A percentile compares a stretch with the other conserved stretches of the same genome.
These are phyloP conservation scores for Pachyrhizus erosus DNA, from an alignment of 306 rosid species.

Conservation along the genomic window DNA sequence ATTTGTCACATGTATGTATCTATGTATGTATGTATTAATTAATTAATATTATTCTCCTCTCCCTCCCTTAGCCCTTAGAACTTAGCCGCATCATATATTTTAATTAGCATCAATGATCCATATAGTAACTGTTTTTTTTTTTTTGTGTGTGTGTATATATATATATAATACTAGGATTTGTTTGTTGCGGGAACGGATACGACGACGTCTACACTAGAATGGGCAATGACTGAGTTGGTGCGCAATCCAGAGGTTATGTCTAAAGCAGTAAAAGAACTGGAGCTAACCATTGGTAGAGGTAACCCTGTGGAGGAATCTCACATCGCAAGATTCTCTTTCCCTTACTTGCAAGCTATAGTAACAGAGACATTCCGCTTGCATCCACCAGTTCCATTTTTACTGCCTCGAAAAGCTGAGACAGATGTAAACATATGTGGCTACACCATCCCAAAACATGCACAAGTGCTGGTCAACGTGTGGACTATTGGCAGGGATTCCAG, in stretches of 20 bases:
- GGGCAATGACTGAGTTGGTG: neutral
- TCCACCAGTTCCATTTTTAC: neutral
- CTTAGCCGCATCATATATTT: too few species aligned
- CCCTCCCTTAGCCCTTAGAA: too few species aligned
- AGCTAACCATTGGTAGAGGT: neutral
- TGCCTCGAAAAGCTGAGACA: neutral
- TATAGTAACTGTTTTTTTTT: too few species aligned
- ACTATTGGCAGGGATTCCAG: too few species aligned
- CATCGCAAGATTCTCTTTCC: neutral
- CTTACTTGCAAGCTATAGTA: slow-evolving; percentile 9
- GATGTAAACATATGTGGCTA: neutral
- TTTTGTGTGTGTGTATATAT: too few species aligned
- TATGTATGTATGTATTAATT: too few species aligned
- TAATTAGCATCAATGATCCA: too few species aligned
- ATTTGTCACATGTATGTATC: neutral
- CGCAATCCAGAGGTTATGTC: neutral
- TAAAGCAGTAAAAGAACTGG: neutral
- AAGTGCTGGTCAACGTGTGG: too few species aligned
- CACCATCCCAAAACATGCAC: slow-evolving; percentile 13
- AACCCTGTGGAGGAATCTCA: neutral
- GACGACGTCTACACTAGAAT: neutral
- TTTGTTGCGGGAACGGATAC: neutral
- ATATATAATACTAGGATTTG: too few species aligned
- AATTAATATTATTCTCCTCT: too few species aligned
- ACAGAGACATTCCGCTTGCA: neutral